phyloP scores from a whole-genome alignment of 352 stramenopile species.

The Pythium brassicae region DNA sequence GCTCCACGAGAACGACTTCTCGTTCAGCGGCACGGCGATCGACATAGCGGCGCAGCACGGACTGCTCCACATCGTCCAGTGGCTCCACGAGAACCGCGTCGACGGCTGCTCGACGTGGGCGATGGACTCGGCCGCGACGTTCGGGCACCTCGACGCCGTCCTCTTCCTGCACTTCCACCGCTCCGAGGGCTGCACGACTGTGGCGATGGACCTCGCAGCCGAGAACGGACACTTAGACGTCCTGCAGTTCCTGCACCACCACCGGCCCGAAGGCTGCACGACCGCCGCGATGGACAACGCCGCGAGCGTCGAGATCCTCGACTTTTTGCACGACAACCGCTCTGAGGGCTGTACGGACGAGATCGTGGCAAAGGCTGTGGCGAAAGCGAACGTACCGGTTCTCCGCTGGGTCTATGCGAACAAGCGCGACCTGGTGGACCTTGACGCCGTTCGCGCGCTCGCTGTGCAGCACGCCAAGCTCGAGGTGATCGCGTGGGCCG shows the following conservation, averaged over 20 bases:
- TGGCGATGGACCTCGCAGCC: constrained; percentile 5
- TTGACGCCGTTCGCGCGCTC: neutral
- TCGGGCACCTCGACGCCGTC: constrained; percentile 2
- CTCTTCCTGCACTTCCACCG: constrained; percentile 7
- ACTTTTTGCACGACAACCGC: constrained; percentile 4
- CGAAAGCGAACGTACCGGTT: neutral
- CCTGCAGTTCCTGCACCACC: constrained; percentile 5
- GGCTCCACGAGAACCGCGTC: constrained; percentile 4
- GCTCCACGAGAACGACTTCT: constrained; percentile 7
- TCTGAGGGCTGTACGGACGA: constrained; percentile 6
- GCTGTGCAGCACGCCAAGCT: neutral
- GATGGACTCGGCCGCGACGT: constrained; percentile 4
- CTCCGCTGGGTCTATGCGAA: constrained; percentile 1
- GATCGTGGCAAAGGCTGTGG: constrained; percentile 1
- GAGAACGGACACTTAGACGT: constrained; percentile 6
- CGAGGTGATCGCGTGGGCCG: constrained; percentile 4
- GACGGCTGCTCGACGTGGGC: constrained; percentile 5
- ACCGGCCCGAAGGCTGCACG: constrained; percentile 8
- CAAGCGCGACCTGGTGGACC: constrained; percentile 7
- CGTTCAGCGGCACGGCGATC: constrained; percentile 2
- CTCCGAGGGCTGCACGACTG: constrained; percentile 2
- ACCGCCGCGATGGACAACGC: constrained; percentile 5
- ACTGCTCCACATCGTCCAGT: constrained; percentile 1
- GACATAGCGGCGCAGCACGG: constrained; percentile 1
- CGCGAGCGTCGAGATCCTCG: constrained; percentile 1